Conservation (phyloP, 306 rosid species). For the Begonia fuchsioides region DNA sequence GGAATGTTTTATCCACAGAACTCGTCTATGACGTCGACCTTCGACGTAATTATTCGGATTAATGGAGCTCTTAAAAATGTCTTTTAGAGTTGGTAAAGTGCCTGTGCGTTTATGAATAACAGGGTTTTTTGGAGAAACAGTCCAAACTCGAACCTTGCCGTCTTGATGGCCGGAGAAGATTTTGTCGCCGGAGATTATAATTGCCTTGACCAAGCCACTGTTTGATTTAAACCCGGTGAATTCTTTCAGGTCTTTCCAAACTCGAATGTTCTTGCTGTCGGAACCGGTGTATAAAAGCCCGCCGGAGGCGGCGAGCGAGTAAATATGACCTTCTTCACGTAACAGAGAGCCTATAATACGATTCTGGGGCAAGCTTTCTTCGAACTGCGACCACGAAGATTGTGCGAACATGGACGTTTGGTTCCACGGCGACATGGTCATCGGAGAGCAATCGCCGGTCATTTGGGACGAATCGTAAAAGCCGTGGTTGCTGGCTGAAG, state of each 20-base stretch:
- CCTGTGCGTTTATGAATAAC: constrained; percentile 68
- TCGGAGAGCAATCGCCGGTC: constrained; percentile 63
- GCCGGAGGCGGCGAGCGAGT: constrained; percentile 57
- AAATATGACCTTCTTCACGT: constrained; percentile 89
- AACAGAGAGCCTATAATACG: constrained; percentile 38
- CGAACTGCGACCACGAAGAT: constrained; percentile 18
- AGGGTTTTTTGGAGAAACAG: constrained; percentile 34
- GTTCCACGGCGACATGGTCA: constrained; percentile 78
- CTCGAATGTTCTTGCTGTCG: constrained; percentile 86
- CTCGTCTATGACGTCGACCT: constrained; percentile 39
- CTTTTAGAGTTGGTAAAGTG: constrained; percentile 67
- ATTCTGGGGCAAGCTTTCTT: constrained; percentile 14
- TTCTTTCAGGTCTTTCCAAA: constrained; percentile 78
- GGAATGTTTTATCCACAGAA: constrained; percentile 69
- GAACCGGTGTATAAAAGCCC: constrained; percentile 83
- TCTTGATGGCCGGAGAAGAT: constrained; percentile 90
- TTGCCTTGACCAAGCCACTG: constrained; percentile 78
- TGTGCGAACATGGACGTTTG: constrained; percentile 29
- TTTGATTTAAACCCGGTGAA: constrained; percentile 67
- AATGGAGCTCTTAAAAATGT: constrained; percentile 78
- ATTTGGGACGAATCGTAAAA: constrained; percentile 3
- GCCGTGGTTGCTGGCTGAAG: constrained; percentile 2
- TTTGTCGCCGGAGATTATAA: constrained; percentile 51
- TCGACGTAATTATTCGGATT: constrained; percentile 64
- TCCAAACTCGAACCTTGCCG: constrained; percentile 82